Evolutionary conservation across 768 basidiomycete genomes (phyloP), one percentile per base, ranked within the genome.

Genomic region (Kwoniella newhampshirensis): DNA sequence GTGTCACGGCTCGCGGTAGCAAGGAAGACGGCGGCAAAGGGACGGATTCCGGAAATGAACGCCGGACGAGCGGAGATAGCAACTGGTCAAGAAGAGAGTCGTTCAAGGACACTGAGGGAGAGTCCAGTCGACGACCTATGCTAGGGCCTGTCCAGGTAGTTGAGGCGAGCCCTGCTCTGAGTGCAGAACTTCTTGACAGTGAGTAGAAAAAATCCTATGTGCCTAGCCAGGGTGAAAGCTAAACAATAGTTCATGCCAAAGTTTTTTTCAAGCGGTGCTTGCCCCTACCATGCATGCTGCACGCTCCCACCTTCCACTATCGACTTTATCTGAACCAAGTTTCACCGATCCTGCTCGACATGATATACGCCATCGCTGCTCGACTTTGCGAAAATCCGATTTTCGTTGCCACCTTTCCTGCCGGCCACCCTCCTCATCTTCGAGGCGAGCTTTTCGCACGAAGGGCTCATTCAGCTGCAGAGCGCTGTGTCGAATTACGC

Each of bases 171-270:
- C 54, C 64, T 4, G n/a, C 53, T 0, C 43, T 76, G 15, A 60
- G 61, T 43, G 60, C 67, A 1, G 75, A 76, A 42, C 58, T 76
- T n/a, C 48, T 75, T 17, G 67, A 76, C 40, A 53, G 71, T 73
- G 54, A 59, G 71, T 59, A 7, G 28, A 11, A 47, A 11, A 20
- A 3, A 13, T 20, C 9, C 18, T 18, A n/a, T 50, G 32, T 32
- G 58, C 13, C 9, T 58, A 36, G 42, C 11, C 17, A 32, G 9
- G 13, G 32, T 32, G 32, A 13, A 23, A 42, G 40, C 20, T 48
- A 15, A 44, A 4, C 48, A 50, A 15, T 18, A 18, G 6, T 37
- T 30, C 15, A 5, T 23, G 23, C 2, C 17, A 9, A n/a, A 73
- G 71, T 66, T 51, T 76, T 76, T 63, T 66, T 76, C 42, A 54